Evolutionary conservation across 2,329 filamentous ascomycete genomes (phyloP).

Genomic region (Monilinia vaccinii-corymbosi): DNA sequence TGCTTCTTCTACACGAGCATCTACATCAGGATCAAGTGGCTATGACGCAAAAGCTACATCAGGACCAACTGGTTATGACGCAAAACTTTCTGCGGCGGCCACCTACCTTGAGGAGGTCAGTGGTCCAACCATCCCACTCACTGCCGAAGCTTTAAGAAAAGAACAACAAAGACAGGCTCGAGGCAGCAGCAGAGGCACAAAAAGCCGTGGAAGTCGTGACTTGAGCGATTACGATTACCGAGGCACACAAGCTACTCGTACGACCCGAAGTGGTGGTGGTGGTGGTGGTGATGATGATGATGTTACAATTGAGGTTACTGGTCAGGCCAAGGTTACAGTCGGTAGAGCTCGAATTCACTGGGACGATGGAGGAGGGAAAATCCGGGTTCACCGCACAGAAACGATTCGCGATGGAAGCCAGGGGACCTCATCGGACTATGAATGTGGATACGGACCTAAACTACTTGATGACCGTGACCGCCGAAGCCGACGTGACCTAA

Average conservation of each 20-base stretch:
- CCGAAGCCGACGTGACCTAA: slow-evolving; percentile 17
- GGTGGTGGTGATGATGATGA: slow-evolving; percentile 43
- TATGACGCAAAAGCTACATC: slow-evolving; percentile 34
- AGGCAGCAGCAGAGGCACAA: slow-evolving; percentile 43
- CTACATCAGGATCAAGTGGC: slow-evolving; percentile 21
- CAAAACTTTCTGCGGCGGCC: slow-evolving; percentile 37
- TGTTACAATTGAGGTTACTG: slow-evolving; percentile 51
- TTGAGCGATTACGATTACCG: slow-evolving; percentile 57
- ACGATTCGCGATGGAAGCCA: slow-evolving; percentile 40
- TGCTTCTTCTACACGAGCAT: slow-evolving; percentile 8
- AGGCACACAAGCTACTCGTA: slow-evolving; percentile 51
- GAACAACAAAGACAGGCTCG: slow-evolving; percentile 36
- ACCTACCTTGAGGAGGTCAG: slow-evolving; percentile 46
- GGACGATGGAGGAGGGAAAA: slow-evolving; percentile 48
- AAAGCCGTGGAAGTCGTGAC: slow-evolving; percentile 52
- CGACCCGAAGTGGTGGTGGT: slow-evolving; percentile 37
- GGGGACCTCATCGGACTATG: slow-evolving; percentile 34
- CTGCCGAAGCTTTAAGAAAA: slow-evolving; percentile 41
- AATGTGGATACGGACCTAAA: slow-evolving; percentile 9
- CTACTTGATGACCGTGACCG: slow-evolving; percentile 24
- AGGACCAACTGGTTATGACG: slow-evolving; percentile 32
- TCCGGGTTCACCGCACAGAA: slow-evolving; percentile 42
- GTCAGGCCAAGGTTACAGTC: slow-evolving; percentile 46
- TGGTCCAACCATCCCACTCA: slow-evolving; percentile 40
- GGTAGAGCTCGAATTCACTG: slow-evolving; percentile 50